Evolutionary conservation across 2,329 filamentous ascomycete genomes (phyloP).

Genomic region (Didymosphaeria variabile): DNA sequence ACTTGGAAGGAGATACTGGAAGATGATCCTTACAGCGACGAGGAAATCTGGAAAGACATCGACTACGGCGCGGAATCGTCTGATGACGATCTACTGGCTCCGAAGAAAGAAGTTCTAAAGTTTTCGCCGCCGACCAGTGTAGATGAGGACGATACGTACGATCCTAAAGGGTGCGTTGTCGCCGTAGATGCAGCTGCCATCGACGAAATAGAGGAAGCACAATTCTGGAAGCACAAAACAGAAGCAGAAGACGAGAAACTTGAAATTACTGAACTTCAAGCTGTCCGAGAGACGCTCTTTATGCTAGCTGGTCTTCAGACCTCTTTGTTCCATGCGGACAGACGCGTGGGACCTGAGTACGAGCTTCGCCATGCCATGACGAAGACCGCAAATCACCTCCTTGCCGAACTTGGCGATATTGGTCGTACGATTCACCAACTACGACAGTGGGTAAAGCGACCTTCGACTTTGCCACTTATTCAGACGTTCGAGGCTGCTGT

Average conservation of each 20-base stretch:
- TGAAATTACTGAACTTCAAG: conserved; percentile 73
- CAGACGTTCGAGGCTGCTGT: conserved; percentile 77
- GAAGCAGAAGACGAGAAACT: conserved; percentile 26
- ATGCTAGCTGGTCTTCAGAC: conserved; percentile 85
- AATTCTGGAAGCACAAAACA: conserved; percentile 56
- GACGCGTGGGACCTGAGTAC: conserved; percentile 49
- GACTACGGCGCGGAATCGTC: conserved; percentile 73
- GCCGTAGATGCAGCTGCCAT: conserved; percentile 39
- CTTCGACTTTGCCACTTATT: conserved; percentile 54
- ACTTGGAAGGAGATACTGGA: conserved; percentile 82
- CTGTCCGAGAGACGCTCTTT: conserved; percentile 79
- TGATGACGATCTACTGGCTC: conserved; percentile 61
- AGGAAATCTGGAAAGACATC: conserved; percentile 74
- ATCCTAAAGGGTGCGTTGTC: conserved; percentile 46
- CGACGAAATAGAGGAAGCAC: conserved; percentile 52
- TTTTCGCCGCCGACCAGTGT: conserved; percentile 48
- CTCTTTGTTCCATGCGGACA: conserved; percentile 67
- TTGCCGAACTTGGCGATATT: conserved; percentile 57
- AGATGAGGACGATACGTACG: conserved; percentile 47
- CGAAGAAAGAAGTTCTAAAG: conserved; percentile 26
- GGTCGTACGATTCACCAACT: conserved; percentile 60
- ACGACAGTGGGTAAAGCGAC: conserved; percentile 57
- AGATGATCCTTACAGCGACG: conserved; percentile 77
- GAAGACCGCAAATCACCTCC: conserved; percentile 46
- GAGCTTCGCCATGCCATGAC: conserved; percentile 50